phyloP scores from a whole-genome alignment of 345 rosid genomes.

The Citrus mangshanensis region DNA sequence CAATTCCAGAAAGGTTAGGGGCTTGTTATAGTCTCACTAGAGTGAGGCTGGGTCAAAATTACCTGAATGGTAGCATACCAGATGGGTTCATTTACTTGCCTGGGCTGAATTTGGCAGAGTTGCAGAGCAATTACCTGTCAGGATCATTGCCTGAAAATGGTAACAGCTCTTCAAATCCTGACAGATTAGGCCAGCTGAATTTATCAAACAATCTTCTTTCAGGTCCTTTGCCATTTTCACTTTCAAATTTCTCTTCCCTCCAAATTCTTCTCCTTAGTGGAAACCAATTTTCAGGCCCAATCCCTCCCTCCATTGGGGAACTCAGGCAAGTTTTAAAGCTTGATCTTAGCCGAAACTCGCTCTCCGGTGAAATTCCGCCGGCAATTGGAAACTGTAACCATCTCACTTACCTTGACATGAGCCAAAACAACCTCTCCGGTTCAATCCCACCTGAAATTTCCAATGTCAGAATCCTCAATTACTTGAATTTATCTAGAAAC shows the following conservation, averaged over 20 bases:
- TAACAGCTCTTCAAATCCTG: slow-evolving; percentile 25
- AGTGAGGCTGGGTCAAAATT: slow-evolving; percentile 65
- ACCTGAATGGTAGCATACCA: slow-evolving; percentile 61
- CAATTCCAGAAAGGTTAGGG: slow-evolving; percentile 57
- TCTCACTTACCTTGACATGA: slow-evolving; percentile 58
- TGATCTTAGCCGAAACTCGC: slow-evolving; percentile 49
- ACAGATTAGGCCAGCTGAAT: slow-evolving; percentile 49
- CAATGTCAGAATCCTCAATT: slow-evolving; percentile 44
- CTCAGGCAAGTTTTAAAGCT: slow-evolving; percentile 44
- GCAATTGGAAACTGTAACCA: slow-evolving; percentile 51
- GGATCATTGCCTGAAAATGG: slow-evolving; percentile 43
- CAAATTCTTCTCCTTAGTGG: slow-evolving; percentile 50
- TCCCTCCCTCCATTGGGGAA: slow-evolving; percentile 46
- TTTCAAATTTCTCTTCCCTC: slow-evolving; percentile 52
- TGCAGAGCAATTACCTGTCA: slow-evolving; percentile 57
- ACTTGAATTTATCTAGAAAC: slow-evolving; percentile 62
- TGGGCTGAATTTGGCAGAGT: slow-evolving; percentile 47
- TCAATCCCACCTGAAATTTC: slow-evolving; percentile 47
- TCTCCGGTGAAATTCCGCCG: slow-evolving; percentile 47
- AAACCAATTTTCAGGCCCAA: slow-evolving; percentile 48
- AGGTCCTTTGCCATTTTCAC: slow-evolving; percentile 47
- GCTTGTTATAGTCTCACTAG: slow-evolving; percentile 43
- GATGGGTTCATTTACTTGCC: slow-evolving; percentile 62
- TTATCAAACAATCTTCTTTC: slow-evolving; percentile 54
- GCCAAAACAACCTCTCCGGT: slow-evolving; percentile 68